A percentile compares a stretch with the other conserved stretches of the same genome.
These are phyloP conservation scores for Vachellia collinsii DNA, from an alignment of 306 rosid genomes.

Conservation along the genomic window DNA sequence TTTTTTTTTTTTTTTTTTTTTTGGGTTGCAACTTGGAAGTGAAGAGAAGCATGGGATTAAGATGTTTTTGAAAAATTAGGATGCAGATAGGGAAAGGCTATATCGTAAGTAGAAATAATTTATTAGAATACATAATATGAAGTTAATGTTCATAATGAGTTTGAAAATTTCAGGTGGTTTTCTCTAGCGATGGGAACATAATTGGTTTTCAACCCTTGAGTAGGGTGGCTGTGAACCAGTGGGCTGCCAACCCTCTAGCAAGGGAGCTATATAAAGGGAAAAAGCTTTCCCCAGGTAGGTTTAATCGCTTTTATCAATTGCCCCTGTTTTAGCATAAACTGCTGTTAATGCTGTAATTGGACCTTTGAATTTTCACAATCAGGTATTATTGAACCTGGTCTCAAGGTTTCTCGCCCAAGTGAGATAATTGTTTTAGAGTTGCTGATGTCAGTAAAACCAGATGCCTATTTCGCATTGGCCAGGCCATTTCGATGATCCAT, in stretches of 20 bases:
- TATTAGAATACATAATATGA: neutral
- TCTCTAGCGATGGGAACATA: constrained; percentile 66
- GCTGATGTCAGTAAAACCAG: constrained; percentile 76
- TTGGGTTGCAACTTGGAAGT: constrained; percentile 17
- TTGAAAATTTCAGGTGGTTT: constrained; percentile 67
- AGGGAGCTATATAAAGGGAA: constrained; percentile 79
- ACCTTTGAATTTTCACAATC: constrained; percentile 39
- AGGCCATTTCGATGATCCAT: constrained; percentile 54
- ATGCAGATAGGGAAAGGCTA: neutral
- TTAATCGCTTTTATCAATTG: constrained; percentile 22
- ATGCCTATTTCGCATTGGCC: constrained; percentile 74
- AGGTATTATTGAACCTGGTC: constrained; percentile 82
- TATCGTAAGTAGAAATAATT: neutral
- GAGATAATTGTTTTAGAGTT: constrained; percentile 69
- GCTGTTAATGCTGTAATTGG: constrained; percentile 24
- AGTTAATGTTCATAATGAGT: neutral
- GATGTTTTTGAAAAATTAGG: neutral
- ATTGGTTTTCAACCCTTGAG: constrained; percentile 91
- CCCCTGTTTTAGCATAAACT: constrained; percentile 12
- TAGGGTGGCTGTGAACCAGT: constrained; percentile 80
- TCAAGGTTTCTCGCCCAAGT: constrained; percentile 59
- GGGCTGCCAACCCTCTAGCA: constrained; percentile 91
- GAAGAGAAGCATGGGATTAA: neutral
- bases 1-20: no score
- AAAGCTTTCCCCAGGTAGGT: constrained; percentile 80